Evolutionary conservation across 1,284 basidiomycete genomes (phyloP), one percentile per base, ranked within the genome.

Genomic region (Chalciporus sp.): DNA sequence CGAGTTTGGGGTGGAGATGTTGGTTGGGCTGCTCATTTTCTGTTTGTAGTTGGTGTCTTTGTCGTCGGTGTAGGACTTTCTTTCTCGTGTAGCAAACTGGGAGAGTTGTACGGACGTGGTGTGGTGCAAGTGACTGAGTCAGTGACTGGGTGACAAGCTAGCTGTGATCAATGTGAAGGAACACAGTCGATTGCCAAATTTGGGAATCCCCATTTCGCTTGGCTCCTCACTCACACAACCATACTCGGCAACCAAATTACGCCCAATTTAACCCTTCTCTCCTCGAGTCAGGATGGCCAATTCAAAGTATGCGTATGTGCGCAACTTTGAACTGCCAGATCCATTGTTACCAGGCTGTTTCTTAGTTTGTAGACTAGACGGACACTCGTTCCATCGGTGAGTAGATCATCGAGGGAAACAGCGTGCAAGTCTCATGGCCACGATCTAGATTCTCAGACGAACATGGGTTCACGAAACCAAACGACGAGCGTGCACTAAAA

Each of bases 311-410:
- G 89, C 90, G 47, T 98, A 99, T 71, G 96, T 98, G 26, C 85
- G 88, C 58, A 83, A 83, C 47, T 98, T 92, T 68, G 96, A 99
- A 74, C 83, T 94, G 0, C 88, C 92, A 1, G 96, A 99, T 71
- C 77, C 83, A 0, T 78, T 97, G 8, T 75, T 98, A 3, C 95
- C 92, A 0, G 86, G 84, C 12, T 92, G 92, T 8, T 96, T 86
- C 73, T 82, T 97, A 61, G 78, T 98, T 35, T 82, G 95, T 50
- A 85, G 96, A 4, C 75, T 99, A 42, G 96, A 99, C 67, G 96
- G 96, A 1, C 93, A 94, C 63, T 88, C 91, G 0, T 99, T 99
- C 69, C 95, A 98, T 76, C 86, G 90, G 92, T 95, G 58, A 58
- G 82, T 53, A 37, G 16, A 33, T 2, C 8, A 7, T 20, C 4